A percentile compares a stretch with the other conserved stretches of the same genome.
phyloP scores from a whole-genome alignment of 2,329 filamentous ascomycete species.

The Ophiocordyceps sinensis region DNA sequence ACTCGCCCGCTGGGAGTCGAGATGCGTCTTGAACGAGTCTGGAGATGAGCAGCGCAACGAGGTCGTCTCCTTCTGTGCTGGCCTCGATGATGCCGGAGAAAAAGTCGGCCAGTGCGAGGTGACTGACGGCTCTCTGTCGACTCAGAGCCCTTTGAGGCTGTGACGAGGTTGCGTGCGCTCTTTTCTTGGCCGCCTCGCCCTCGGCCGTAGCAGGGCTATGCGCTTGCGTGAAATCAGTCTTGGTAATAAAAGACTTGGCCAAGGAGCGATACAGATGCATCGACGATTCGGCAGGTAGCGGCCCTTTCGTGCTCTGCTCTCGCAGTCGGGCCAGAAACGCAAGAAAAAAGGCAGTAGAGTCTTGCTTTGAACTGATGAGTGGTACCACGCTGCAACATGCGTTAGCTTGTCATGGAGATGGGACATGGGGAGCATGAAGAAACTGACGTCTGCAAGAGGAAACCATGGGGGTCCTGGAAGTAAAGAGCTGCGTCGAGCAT shows the following conservation, averaged over 20 bases:
- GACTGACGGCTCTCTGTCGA: not conserved
- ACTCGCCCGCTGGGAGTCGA: slow-evolving; percentile 5
- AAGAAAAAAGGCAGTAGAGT: slow-evolving; percentile 2
- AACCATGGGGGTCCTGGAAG: slow-evolving; percentile 3
- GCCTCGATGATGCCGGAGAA: slow-evolving; percentile 3
- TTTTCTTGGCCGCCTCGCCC: no score
- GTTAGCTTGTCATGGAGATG: not conserved
- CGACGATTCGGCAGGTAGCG: not conserved
- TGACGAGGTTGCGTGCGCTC: not conserved
- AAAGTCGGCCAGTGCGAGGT: slow-evolving; percentile 3
- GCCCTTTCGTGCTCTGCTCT: not conserved
- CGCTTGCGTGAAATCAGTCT: slow-evolving; percentile 2
- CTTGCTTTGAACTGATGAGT: not conserved
- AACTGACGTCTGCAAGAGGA: slow-evolving; percentile 5
- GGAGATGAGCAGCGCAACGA: slow-evolving; percentile 7
- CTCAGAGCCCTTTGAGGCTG: not conserved
- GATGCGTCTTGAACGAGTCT: slow-evolving; percentile 6
- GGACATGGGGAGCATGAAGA: not conserved
- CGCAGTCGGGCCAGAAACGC: slow-evolving; percentile 3
- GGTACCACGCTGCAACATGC: slow-evolving; percentile 1
- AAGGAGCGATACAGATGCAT: slow-evolving; percentile 1
- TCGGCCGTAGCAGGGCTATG: not conserved
- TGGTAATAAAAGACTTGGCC: slow-evolving; percentile 1
- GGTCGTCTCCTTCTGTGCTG: slow-evolving; percentile 6
- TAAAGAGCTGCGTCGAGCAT: slow-evolving; percentile 6